These are phyloP conservation scores for Fonsecaea pedrosoi DNA, from an alignment of 2,329 filamentous ascomycete genomes.

Conservation along the genomic window DNA sequence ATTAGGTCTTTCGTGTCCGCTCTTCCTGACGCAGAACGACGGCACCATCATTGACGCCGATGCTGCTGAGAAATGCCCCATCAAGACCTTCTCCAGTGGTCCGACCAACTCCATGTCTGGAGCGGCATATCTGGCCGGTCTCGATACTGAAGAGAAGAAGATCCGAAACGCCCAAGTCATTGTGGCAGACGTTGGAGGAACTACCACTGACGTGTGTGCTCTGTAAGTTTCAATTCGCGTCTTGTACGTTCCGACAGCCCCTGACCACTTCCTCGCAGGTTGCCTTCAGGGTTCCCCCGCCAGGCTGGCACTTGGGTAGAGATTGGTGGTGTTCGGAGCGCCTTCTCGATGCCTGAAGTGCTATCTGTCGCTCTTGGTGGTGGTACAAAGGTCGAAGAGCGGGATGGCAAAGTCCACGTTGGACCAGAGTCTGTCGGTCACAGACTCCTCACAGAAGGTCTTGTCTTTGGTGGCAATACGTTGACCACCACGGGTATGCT, in stretches of 20 bases:
- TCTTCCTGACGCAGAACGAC: slow-evolving; percentile 70
- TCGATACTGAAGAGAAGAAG: slow-evolving; percentile 30
- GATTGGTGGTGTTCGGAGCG: slow-evolving; percentile 65
- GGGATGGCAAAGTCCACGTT: slow-evolving; percentile 45
- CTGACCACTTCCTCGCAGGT: slow-evolving; percentile 53
- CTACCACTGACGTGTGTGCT: slow-evolving; percentile 66
- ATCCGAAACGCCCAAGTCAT: slow-evolving; percentile 39
- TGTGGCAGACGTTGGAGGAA: slow-evolving; percentile 61
- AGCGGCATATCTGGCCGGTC: slow-evolving; percentile 63
- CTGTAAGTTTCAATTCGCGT: slow-evolving; percentile 43
- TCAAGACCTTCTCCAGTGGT: slow-evolving; percentile 67
- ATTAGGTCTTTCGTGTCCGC: slow-evolving; percentile 59
- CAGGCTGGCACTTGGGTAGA: slow-evolving; percentile 65
- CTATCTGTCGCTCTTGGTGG: slow-evolving; percentile 64
- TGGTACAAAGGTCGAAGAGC: slow-evolving; percentile 53
- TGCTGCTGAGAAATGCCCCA: slow-evolving; percentile 63
- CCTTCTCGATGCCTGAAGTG: slow-evolving; percentile 65
- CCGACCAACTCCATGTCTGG: slow-evolving; percentile 70
- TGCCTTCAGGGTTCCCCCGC: slow-evolving; percentile 65
- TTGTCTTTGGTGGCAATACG: slow-evolving; percentile 61
- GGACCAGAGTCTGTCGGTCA: slow-evolving; percentile 65
- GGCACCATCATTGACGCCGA: slow-evolving; percentile 64
- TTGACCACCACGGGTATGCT: slow-evolving; percentile 60
- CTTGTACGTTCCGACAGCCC: neutral
- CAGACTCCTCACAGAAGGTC: slow-evolving; percentile 55